Evolutionary conservation across 352 stramenopile species (phyloP), one percentile per base, ranked within the genome.

Genomic region (Globisporangium barbulae): DNA sequence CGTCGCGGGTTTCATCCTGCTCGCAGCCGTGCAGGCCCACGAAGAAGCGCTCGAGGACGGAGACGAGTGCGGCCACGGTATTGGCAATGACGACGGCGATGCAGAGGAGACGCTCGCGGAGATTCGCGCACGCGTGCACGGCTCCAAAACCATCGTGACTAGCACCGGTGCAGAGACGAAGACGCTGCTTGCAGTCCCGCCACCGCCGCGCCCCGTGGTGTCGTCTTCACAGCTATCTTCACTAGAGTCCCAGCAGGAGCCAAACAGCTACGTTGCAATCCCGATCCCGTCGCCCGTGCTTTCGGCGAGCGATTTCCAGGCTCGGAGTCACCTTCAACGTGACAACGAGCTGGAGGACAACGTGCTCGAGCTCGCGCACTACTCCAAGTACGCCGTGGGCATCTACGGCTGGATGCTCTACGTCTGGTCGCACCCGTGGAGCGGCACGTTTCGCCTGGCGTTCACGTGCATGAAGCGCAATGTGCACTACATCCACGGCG

Each of bases 321-420:
- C 53, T 44, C 78, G 69, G n/a, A 64, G 72, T 13, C 68, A 80
- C 59, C 71, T 67, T 8, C 56, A 78, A 50, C 67, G 74, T 17
- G 80, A 93, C 55, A 48, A 75, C 22, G 73, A 85, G 30, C 72
- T 91, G 50, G 74, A 69, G 3, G 63, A 65, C 30, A 73, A 68
- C 33, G 57, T 96, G 21, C 63, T 85, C 22, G 83, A 96, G 39
- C 63, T 94, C 21, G 85, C 85, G n/a, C 74, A 96, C 53, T 93
- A 78, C 55, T 94, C 84, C n/a, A 86, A 91, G 68, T 96, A 91
- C 63, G 82, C 88, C 0, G 73, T 94, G 31, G 85, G 88, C 12
- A 96, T 96, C 57, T 96, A 94, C 68, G 88, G 88, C 10, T 96
- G 88, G 88, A 96, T 96, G 85, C 71, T 96, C 47, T 96, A 90